Percentiles rank a stretch among this genome's conserved stretches.
These are phyloP conservation scores for Moelleriella libera DNA, from an alignment of 2,329 filamentous ascomycete genomes.

Conservation along the genomic window DNA sequence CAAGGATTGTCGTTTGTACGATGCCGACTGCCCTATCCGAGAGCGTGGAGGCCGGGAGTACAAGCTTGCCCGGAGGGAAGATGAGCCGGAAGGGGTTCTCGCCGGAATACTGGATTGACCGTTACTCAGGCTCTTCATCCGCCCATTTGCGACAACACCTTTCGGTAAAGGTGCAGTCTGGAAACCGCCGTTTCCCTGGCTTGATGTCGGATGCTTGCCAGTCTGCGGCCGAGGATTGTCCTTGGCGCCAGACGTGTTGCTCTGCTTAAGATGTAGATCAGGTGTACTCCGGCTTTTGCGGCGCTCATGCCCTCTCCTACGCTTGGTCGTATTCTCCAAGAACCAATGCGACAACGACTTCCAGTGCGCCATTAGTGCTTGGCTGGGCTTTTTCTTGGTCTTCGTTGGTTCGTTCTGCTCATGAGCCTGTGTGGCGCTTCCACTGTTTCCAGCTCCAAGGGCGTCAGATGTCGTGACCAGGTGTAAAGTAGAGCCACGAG, in stretches of 20 bases:
- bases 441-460: conserved; percentile 18
- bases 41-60: conserved; percentile 13
- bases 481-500: conserved; percentile 74
- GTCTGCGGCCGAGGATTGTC: conserved; percentile 47
- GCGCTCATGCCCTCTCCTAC: conserved; percentile 32
- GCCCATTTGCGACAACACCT: conserved; percentile 38
- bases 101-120: conserved; percentile 7
- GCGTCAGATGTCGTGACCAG: conserved; percentile 56
- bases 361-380: conserved; percentile 45
- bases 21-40: conserved; percentile 17
- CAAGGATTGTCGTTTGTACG: conserved; percentile 63
- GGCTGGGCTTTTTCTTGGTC: conserved; percentile 40
- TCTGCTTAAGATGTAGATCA: conserved; percentile 39
- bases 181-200: conserved; percentile 16
- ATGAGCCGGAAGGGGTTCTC: conserved; percentile 10
- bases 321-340: conserved; percentile 42
- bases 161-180: conserved; percentile 32
- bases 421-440: conserved; percentile 5
- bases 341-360: conserved; percentile 53
- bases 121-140: conserved; percentile 14
- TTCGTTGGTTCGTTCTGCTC: conserved; percentile 25
- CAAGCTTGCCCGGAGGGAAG: conserved; percentile 11
- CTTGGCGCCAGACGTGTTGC: conserved; percentile 29
- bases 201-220: conserved; percentile 36
- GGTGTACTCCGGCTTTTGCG: conserved; percentile 44